Evolutionary conservation across 495 filamentous ascomycete species (phyloP).

Genomic region (Ascodesmis nigricans): DNA sequence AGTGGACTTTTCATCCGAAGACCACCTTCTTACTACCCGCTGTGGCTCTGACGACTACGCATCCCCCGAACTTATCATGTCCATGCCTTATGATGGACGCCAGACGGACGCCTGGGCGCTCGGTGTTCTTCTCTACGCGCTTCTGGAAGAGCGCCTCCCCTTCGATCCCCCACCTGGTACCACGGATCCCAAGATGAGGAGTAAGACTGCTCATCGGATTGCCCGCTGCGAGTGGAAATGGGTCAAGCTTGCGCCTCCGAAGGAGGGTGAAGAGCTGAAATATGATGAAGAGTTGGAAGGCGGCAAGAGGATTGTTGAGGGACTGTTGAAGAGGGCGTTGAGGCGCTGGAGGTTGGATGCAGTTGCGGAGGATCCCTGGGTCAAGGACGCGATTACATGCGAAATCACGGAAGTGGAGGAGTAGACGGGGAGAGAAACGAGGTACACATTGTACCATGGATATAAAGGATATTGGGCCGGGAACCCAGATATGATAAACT

Average conservation of each 20-base stretch:
- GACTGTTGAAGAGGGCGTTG: slow-evolving; percentile 53
- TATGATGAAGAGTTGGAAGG: slow-evolving; percentile 46
- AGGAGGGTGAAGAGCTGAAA: slow-evolving; percentile 27
- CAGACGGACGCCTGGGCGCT: slow-evolving; percentile 86
- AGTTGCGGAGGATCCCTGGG: slow-evolving; percentile 53
- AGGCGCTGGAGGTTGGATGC: slow-evolving; percentile 50
- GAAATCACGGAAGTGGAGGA: slow-evolving; percentile 48
- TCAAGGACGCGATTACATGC: slow-evolving; percentile 46
- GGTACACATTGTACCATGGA: too few relatives aligned
- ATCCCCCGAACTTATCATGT: slow-evolving; percentile 85
- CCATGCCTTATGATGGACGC: slow-evolving; percentile 84
- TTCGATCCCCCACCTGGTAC: slow-evolving; percentile 70
- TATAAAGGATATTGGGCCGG: too few relatives aligned
- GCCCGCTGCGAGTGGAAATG: slow-evolving; percentile 87
- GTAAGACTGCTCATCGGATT: slow-evolving; percentile 73
- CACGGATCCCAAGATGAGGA: slow-evolving; percentile 46
- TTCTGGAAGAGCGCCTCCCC: slow-evolving; percentile 75
- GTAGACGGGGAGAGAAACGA: too few relatives aligned
- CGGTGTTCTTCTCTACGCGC: slow-evolving; percentile 77
- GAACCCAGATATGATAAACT: too few relatives aligned
- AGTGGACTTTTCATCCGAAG: slow-evolving; percentile 37
- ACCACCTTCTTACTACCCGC: slow-evolving; percentile 60
- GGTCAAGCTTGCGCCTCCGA: slow-evolving; percentile 43
- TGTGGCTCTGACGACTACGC: slow-evolving; percentile 96
- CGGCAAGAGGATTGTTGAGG: slow-evolving; percentile 60